phyloP scores from a whole-genome alignment of 441 rosid genomes.

The Cnidoscolus chayamansa region DNA sequence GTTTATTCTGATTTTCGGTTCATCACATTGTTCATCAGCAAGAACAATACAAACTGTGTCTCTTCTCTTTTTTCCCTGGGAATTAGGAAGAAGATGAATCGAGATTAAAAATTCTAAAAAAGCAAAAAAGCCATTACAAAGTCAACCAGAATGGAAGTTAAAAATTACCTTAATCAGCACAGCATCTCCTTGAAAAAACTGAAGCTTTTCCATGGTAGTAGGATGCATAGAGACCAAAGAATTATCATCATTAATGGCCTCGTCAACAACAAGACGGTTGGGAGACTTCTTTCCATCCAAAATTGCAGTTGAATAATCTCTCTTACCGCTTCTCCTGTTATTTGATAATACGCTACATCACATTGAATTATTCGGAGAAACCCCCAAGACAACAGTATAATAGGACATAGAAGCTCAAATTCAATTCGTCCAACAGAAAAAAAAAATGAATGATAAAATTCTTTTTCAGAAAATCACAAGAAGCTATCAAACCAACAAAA shows the following conservation, averaged over 20 bases:
- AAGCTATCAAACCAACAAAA: neutral
- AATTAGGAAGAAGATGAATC: neutral
- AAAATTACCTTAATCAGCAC: slow-evolving; percentile 35
- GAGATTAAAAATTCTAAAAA: neutral
- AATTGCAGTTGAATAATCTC: slow-evolving; percentile 38
- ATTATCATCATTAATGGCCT: slow-evolving; percentile 38
- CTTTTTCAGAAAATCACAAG: neutral
- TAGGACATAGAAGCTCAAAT: neutral
- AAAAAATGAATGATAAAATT: no score
- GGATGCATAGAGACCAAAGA: slow-evolving; percentile 40
- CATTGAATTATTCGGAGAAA: neutral
- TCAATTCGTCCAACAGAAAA: neutral
- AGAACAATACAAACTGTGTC: slow-evolving; percentile 71
- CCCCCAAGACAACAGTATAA: neutral
- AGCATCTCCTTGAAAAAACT: slow-evolving; percentile 40
- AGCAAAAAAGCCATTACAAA: neutral
- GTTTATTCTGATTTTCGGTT: slow-evolving; percentile 70
- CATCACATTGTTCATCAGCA: slow-evolving; percentile 71
- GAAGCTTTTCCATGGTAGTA: slow-evolving; percentile 44
- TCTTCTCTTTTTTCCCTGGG: slow-evolving; percentile 69
- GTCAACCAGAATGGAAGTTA: neutral
- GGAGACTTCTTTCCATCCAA: slow-evolving; percentile 40
- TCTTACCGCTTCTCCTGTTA: slow-evolving; percentile 29
- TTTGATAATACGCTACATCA: no score
- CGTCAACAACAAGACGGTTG: slow-evolving; percentile 41